A percentile compares a stretch with the other conserved stretches of the same genome.
Conservation (phyloP, 164 flowering plant genomes). For the Tetrastigma voinierianum region DNA sequence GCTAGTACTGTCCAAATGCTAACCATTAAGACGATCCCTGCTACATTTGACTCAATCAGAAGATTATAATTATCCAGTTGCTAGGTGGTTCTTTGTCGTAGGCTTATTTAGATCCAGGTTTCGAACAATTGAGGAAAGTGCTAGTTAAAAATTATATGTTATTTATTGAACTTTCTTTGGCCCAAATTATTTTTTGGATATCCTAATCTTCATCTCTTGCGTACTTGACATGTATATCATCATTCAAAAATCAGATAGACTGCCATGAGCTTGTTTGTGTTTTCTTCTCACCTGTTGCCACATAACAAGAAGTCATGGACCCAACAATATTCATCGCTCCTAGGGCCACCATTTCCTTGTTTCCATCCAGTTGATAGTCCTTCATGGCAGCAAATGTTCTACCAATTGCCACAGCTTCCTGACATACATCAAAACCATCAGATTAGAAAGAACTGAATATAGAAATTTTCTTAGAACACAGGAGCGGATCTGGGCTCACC, state of each 20-base stretch:
- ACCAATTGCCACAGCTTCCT: conserved; percentile 94
- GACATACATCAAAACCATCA: conserved; percentile 12
- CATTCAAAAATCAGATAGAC: not conserved
- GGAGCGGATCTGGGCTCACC: conserved; percentile 32
- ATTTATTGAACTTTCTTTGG: no score
- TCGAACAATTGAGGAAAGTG: not conserved
- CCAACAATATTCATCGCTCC: conserved; percentile 90
- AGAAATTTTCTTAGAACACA: not conserved
- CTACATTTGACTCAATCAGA: not conserved
- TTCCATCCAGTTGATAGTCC: conserved; percentile 84
- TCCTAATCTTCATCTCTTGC: no score
- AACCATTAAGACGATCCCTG: not conserved
- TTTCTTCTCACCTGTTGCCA: conserved; percentile 64
- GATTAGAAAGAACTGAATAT: not conserved
- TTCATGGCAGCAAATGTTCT: conserved; percentile 90
- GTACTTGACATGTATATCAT: not conserved
- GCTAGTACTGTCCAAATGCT: not conserved
- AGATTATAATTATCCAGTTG: not conserved
- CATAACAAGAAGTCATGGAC: conserved; percentile 91
- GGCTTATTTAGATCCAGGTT: not conserved
- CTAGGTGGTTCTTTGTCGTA: not conserved
- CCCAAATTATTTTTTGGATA: no score
- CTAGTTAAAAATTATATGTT: no score
- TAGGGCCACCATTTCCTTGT: conserved; percentile 95
- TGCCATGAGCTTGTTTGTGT: not conserved